These are phyloP conservation scores for Pseudocohnilembus persalinus DNA, from an alignment of 169 alveolate species.

Conservation along the genomic window DNA sequence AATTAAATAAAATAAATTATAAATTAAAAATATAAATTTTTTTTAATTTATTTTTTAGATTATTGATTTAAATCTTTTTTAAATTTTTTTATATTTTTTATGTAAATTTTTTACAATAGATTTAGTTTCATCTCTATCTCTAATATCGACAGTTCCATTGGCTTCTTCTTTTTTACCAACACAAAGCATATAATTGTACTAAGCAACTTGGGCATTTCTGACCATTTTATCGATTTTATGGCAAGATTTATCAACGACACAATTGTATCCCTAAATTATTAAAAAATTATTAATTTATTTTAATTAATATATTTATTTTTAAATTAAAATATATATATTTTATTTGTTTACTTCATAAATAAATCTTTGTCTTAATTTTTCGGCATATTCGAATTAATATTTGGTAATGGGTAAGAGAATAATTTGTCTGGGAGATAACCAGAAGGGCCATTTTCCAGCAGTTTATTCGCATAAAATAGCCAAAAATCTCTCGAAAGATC, in stretches of 20 bases:
- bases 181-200: conserved; percentile 94
- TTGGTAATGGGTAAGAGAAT: conserved; percentile 94
- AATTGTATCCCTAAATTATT: conserved; percentile 87
- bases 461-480: conserved; percentile 96
- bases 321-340: no score
- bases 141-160: conserved; percentile 69
- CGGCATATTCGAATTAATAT: conserved; percentile 89
- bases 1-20: neutral
- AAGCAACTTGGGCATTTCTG: conserved; percentile 94
- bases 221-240: conserved; percentile 95
- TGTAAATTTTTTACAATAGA: conserved; percentile 40
- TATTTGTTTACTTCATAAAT: conserved; percentile 47
- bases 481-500: conserved; percentile 90
- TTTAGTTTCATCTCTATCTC: conserved; percentile 74
- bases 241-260: conserved; percentile 89
- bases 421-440: conserved; percentile 98
- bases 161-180: conserved; percentile 97
- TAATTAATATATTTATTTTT: no score
- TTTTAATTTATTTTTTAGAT: conserved; percentile 1
- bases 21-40: neutral
- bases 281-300: no score
- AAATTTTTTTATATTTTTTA: no score
- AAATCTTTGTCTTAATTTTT: conserved; percentile 75
- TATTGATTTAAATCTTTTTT: no score
- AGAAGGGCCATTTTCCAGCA: conserved; percentile 99